Base-by-base conservation (phyloP, 495 filamentous ascomycete species). In the Podospora australis region DNA sequence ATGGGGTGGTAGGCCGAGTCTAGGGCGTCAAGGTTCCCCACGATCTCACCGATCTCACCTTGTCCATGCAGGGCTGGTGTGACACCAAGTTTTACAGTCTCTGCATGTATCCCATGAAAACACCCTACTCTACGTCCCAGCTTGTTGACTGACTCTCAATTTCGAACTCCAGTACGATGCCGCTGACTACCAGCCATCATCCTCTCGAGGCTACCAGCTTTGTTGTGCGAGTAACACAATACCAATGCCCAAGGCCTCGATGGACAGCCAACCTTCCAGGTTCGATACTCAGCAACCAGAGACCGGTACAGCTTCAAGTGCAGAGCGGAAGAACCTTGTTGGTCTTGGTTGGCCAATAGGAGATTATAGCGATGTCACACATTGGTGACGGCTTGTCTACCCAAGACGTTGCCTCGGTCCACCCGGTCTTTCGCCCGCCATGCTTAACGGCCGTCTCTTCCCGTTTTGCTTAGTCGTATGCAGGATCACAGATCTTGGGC, bases 291-390 rank as follows among this genome's bases (percentile, higher is more conserved):
- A n/a, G 28, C 7, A 7, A 16, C 17, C 34, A 36, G 17, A 16
- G 34, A 36, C 17, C 28, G 5, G 34, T 36, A 36, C 17, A 16
- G 34, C 34, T 36, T 36, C 34, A 36, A 10, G 4, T 36, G 13
- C 22, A 16, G 22, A 21, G 2, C 16, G 38, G 24, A 24, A 11
- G 19, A 26, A 13, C 13, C 26, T 36, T 7, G 32, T n/a, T 1
- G 6, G 16, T 9, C 24, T 19, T 11, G 9, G 28, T 6, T 16
- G 39, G 44, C 57, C 59, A 62, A 62, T 62, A 25, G 59, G 59
- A 58, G 46, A 59, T 48, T 50, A 55, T 32, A 43, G 29, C 36
- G 24, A 50, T 56, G 55, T 56, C 48, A 49, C 44, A 56, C 53
- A 51, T 55, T 51, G 47, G 49, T 49, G 25, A 48, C 47, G 40